Evolutionary conservation across 306 rosid genomes (phyloP), one percentile per base, ranked within the genome.

Genomic region (Quercus bicolor): DNA sequence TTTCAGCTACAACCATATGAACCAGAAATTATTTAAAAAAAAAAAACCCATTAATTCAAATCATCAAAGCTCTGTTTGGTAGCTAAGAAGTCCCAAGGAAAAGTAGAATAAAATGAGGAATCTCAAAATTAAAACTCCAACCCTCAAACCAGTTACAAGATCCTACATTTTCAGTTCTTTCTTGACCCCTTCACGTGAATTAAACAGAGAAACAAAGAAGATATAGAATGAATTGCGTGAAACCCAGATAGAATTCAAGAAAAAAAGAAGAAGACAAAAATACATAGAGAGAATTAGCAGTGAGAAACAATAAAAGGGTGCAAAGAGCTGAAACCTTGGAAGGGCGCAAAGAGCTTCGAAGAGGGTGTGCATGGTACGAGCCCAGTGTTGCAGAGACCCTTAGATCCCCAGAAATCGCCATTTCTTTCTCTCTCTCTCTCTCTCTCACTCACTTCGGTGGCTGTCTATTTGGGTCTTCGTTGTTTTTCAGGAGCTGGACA

Each of bases 351-450:
- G 90, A 86, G 60, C 79, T 68, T 75, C 87, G 91, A 74, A 82
- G 69, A 37, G 88, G 82, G 77, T 76, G 77, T n/a, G 89, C 60
- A 71, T 85, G 85, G 80, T 83, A 78, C 68, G 91, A 94, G 69
- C 85, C 89, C 81, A 91, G 83, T 24, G 94, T 82, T 6, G 92
- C 91, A 11, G 95, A 88, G 78, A 92, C 91, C 56, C 92, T 91
- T 48, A 92, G 86, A 81, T 90, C 89, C 79, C 97, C 91, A 43
- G 85, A 79, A 81, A 87, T 80, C 79, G 91, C 91, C 98, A 95
- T 95, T 72, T 75, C 28, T 31, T 56, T 52, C 18, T 74, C 66
- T 24, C 43, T 70, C 56, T 70, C 11, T 16, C 78, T 74, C 71
- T 72, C 70, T 51, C 53, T 21, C 66, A 9, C 56, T 20, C 18